A percentile compares a stretch with the other conserved stretches of the same genome.
Evolutionary conservation across 352 stramenopile species (phyloP).

Genomic region (Phytophthora pluvialis): DNA sequence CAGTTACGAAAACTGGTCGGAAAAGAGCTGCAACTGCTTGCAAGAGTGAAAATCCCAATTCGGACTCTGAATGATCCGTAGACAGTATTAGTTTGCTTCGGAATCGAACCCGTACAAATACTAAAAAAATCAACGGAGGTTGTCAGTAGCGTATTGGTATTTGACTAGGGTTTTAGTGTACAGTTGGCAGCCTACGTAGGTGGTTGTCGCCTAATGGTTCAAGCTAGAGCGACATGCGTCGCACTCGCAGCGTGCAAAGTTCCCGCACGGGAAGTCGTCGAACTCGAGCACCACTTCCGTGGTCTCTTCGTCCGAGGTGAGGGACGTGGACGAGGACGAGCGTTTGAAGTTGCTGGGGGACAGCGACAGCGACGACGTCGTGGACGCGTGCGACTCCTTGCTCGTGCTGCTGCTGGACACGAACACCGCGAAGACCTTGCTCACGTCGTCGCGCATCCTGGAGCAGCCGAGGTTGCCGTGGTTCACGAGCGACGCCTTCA

Average conservation of each 20-base stretch:
- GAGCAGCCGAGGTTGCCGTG: slow-evolving; percentile 42
- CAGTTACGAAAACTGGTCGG: background rate
- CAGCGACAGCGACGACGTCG: slow-evolving; percentile 18
- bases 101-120: background rate
- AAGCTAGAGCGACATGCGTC: slow-evolving; percentile 23
- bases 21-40: background rate
- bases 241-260: slow-evolving; percentile 30
- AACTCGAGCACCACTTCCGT: slow-evolving; percentile 17
- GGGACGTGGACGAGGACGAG: slow-evolving; percentile 20
- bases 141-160: slow-evolving; percentile 18
- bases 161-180: slow-evolving; percentile 17
- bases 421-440: slow-evolving; percentile 37
- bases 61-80: too few species aligned
- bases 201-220: slow-evolving; percentile 8
- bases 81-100: too few species aligned
- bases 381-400: slow-evolving; percentile 11
- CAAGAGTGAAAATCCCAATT: too few species aligned
- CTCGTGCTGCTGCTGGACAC: slow-evolving; percentile 20
- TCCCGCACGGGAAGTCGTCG: slow-evolving; percentile 30
- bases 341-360: slow-evolving; percentile 28
- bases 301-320: slow-evolving; percentile 39
- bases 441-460: slow-evolving; percentile 37
- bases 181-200: slow-evolving; percentile 13
- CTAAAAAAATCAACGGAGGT: background rate
- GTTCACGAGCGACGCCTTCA: slow-evolving; percentile 45